A percentile compares a stretch with the other conserved stretches of the same genome.
Evolutionary conservation across 495 filamentous ascomycete species (phyloP).

Genomic region (Aspergillus cavernicola): DNA sequence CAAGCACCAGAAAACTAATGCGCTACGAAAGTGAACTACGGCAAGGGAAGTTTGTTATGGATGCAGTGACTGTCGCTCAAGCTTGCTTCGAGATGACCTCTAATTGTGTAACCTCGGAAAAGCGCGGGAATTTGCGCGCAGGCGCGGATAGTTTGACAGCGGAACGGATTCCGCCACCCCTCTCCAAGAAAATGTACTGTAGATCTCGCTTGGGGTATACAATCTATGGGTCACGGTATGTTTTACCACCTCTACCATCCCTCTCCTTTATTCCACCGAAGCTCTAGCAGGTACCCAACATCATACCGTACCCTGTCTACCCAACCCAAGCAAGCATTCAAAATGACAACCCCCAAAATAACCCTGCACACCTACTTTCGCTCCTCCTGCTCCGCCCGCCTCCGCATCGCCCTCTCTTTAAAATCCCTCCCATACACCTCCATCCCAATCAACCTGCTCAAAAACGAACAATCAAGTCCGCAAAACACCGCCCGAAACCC

Average conservation of each 20-base stretch:
- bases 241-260: too few species aligned
- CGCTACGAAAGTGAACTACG: too few species aligned
- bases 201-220: too few species aligned
- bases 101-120: slow-evolving; percentile 15
- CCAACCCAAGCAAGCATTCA: too few species aligned
- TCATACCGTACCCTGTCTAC: too few species aligned
- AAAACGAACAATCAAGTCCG: slow-evolving; percentile 36
- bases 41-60: too few species aligned
- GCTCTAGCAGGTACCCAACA: too few species aligned
- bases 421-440: slow-evolving; percentile 41
- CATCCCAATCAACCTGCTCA: slow-evolving; percentile 44
- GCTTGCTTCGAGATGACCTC: too few species aligned
- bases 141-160: slow-evolving; percentile 15
- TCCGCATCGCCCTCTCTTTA: slow-evolving; percentile 49
- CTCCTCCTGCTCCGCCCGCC: slow-evolving; percentile 52
- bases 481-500: slow-evolving; percentile 41
- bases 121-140: slow-evolving; percentile 24
- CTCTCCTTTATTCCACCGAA: too few species aligned
- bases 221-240: too few species aligned
- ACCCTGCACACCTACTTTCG: slow-evolving; percentile 53
- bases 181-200: background rate
- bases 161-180: slow-evolving; percentile 23
- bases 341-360: slow-evolving; percentile 14
- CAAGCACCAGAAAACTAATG: too few species aligned
- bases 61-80: too few species aligned